These are phyloP conservation scores for Colletotrichum falcatum DNA, from an alignment of 2,329 filamentous ascomycete species.

Conservation along the genomic window DNA sequence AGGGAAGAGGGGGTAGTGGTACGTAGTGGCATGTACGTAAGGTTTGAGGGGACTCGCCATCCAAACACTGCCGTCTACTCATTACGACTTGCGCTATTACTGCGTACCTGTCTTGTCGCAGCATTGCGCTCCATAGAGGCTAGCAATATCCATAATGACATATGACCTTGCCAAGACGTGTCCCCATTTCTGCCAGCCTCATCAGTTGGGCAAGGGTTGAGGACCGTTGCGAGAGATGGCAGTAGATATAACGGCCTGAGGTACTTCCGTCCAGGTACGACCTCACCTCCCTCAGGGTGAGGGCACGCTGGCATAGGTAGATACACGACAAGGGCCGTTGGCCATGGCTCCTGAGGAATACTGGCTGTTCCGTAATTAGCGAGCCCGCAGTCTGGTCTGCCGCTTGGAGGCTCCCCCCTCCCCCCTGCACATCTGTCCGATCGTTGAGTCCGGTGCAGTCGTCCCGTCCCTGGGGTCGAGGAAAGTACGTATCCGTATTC, in stretches of 20 bases:
- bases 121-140: conserved; percentile 18
- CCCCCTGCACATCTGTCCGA: conserved; percentile 27
- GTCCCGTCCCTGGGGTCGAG: not conserved
- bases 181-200: conserved; percentile 33
- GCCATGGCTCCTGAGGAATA: conserved; percentile 14
- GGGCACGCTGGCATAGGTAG: not conserved
- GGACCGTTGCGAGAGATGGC: conserved; percentile 28
- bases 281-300: conserved; percentile 6
- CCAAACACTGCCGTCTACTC: conserved; percentile 36
- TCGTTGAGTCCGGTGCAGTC: conserved; percentile 24
- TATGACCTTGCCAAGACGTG: conserved; percentile 38
- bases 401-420: conserved; percentile 15
- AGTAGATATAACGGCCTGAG: not conserved
- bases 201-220: conserved; percentile 24
- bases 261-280: not conserved
- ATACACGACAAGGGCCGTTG: not conserved
- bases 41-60: conserved; percentile 37
- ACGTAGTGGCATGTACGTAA: conserved; percentile 32
- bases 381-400: conserved; percentile 25
- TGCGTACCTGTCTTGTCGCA: conserved; percentile 25
- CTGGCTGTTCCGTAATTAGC: conserved; percentile 35
- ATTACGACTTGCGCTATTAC: conserved; percentile 26
- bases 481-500: conserved; percentile 20
- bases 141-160: conserved; percentile 39
- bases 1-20: conserved; percentile 9